Evolutionary conservation across 192 early-diverging fungal species (phyloP), one percentile per base, ranked within the genome.

Genomic region (Entomortierella parvispora): DNA sequence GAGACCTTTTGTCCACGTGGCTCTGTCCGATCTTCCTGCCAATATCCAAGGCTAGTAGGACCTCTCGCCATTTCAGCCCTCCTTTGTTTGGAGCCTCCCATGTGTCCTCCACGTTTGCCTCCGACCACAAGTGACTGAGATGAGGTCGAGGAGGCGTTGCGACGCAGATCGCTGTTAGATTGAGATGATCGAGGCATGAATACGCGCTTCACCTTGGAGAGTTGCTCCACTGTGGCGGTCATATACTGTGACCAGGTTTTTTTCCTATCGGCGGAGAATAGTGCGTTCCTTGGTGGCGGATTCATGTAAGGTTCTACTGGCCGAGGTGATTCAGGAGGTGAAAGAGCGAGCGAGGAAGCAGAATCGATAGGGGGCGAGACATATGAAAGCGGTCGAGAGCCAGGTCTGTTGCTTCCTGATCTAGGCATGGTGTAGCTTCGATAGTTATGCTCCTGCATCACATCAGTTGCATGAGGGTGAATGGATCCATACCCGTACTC

Each of bases 211-310:
- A 76, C 71, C 26, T 76, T 76, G 7, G 71, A 66, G 9, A 76
- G 23, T 22, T 76, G 71, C 26, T 62, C 71, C 2, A 68, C 59
- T 3, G 71, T 76, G 6, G 71, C 58, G 0, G 9, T 40, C 71
- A 76, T 60, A n/a, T 62, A 76, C 23, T 76, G 71, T 4, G 71
- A 67, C 57, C 57, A 76, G 7, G 58, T 62, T 28, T 62, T 67
- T 23, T 62, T 67, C 53, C 50, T 66, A 23, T 76, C 71, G 15
- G 33, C 29, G 4, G 67, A 60, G 29, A 18, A 34, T 4, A 32
- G 43, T 18, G 32, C 18, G 15, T 31, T 20, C 4, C 56, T 29
- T 6, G 18, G 58, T 28, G 65, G 71, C 0, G 58, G 59, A 22
- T 66, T 62, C 15, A 62, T 68, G n/a, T 76, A 68, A 11, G 58